phyloP scores from a whole-genome alignment of 106 monocot species.

The Platanthera guangdongensis region DNA sequence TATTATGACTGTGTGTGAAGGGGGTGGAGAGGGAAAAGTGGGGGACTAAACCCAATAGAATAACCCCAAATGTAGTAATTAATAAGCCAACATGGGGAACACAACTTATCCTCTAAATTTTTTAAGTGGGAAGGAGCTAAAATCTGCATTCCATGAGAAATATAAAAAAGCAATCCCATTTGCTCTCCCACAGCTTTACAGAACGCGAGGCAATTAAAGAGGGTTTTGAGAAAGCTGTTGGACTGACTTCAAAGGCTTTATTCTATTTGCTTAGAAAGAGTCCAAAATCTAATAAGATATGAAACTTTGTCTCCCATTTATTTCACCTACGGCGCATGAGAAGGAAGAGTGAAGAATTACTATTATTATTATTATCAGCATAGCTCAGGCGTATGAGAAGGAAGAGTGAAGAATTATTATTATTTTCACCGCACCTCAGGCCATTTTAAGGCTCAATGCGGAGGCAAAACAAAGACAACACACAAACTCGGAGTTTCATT shows the following conservation, averaged over 20 bases:
- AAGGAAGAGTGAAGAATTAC: too few species aligned
- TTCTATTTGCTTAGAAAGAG: constrained; percentile 6
- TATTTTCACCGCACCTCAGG: too few species aligned
- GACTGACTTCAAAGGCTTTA: neutral
- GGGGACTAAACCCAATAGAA: too few species aligned
- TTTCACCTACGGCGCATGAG: neutral
- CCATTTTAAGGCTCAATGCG: too few species aligned
- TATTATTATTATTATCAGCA: too few species aligned
- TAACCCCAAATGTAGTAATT: neutral
- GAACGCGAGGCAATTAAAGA: neutral
- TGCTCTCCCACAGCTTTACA: neutral
- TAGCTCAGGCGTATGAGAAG: too few species aligned
- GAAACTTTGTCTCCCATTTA: neutral
- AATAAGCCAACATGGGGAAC: neutral
- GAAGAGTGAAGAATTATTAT: too few species aligned
- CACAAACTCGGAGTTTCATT: too few species aligned
- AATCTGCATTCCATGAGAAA: neutral
- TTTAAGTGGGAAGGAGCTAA: neutral
- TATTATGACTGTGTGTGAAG: too few species aligned
- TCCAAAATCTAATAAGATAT: neutral
- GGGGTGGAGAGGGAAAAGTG: too few species aligned
- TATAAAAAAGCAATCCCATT: neutral
- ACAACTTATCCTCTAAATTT: constrained; percentile 2
- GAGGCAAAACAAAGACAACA: too few species aligned
- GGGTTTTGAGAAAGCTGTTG: neutral